Conservation (phyloP, 208 protist genomes). For the Wallacemonas collosoma region DNA sequence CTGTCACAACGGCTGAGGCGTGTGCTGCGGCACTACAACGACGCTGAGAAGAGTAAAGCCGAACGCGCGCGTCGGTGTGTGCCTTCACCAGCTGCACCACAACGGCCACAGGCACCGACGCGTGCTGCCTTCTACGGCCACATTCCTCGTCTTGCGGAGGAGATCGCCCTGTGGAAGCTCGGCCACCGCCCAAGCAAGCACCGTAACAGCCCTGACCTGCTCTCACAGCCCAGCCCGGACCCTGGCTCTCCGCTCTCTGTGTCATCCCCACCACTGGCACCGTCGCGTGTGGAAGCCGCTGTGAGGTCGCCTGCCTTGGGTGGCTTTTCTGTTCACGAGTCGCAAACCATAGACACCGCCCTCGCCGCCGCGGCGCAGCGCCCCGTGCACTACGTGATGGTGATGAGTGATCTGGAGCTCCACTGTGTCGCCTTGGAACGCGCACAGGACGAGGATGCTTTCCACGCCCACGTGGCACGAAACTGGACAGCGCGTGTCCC, state of each 20-base stretch:
- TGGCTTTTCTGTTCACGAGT: too few species aligned
- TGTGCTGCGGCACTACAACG: constrained; percentile 14
- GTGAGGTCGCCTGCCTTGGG: neutral
- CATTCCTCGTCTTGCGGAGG: constrained; percentile 16
- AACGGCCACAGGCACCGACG: neutral
- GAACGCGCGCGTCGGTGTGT: neutral
- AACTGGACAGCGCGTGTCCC: neutral
- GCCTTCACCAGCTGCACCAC: neutral
- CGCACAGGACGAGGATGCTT: neutral
- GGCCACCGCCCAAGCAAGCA: neutral
- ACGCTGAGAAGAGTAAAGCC: neutral
- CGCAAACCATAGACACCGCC: too few species aligned
- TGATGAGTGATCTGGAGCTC: constrained; percentile 4
- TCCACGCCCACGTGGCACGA: constrained; percentile 8
- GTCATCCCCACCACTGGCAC: neutral
- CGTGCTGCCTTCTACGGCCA: constrained; percentile 14
- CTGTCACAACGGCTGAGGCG: constrained; percentile 5
- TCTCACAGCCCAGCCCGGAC: neutral
- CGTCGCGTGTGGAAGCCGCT: neutral
- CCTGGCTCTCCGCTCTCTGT: neutral
- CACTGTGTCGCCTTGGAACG: neutral
- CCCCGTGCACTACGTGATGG: neutral
- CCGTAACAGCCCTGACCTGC: constrained; percentile 10
- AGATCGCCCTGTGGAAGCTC: constrained; percentile 1
- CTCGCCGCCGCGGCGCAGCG: neutral